Evolutionary conservation across 495 filamentous ascomycete genomes (phyloP).

Genomic region (Penicillium canariense): DNA sequence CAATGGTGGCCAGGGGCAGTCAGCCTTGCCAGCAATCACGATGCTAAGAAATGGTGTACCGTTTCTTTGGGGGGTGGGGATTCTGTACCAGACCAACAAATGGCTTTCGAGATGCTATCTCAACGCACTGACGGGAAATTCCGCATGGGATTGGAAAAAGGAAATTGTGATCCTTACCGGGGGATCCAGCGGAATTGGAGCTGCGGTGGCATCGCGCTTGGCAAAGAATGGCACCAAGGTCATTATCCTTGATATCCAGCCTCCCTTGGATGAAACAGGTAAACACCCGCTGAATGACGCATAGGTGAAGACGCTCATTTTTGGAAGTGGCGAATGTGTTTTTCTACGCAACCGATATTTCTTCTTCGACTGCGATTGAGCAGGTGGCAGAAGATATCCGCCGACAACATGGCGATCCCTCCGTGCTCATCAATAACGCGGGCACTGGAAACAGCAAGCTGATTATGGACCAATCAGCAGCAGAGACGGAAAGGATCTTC

Average conservation of each 20-base stretch:
- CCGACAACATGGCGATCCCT: neutral
- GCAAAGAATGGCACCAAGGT: neutral
- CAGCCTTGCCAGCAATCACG: neutral
- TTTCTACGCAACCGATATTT: neutral
- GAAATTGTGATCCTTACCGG: neutral
- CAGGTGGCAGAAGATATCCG: neutral
- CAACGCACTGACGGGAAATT: neutral
- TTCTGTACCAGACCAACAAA: neutral
- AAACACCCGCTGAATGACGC: neutral
- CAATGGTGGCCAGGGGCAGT: neutral
- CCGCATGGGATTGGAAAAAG: neutral
- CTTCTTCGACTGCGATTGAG: neutral
- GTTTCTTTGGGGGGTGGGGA: neutral
- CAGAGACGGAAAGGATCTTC: slow-evolving; percentile 24
- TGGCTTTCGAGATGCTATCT: neutral
- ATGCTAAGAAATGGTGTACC: neutral
- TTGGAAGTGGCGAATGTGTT: neutral
- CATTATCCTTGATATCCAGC: neutral
- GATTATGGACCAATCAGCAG: neutral
- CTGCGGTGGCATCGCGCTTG: neutral
- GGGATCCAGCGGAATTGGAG: neutral
- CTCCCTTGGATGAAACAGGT: neutral
- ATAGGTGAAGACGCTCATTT: neutral
- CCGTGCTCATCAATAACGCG: neutral
- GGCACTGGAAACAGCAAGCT: neutral